Evolutionary conservation across 805 yeast genomes (phyloP).

Genomic region (Lipomyces orientalis): DNA sequence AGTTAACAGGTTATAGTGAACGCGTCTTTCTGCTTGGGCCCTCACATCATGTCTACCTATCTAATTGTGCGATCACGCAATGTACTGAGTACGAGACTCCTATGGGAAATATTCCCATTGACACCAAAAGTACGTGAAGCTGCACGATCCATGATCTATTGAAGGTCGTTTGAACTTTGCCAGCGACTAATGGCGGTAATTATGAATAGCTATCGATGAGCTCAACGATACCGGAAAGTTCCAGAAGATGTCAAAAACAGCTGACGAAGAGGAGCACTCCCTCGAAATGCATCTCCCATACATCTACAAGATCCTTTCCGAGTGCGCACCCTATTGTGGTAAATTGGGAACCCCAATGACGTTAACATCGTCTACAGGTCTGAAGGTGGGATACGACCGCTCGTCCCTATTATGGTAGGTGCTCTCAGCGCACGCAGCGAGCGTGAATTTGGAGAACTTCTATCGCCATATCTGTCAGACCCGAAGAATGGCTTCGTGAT

Average conservation of each 20-base stretch:
- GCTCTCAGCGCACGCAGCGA: slow-evolving; percentile 57
- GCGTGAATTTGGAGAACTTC: slow-evolving; percentile 52
- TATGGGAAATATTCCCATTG: slow-evolving; percentile 74
- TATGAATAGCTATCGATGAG: slow-evolving; percentile 28
- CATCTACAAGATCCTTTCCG: slow-evolving; percentile 56
- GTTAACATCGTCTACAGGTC: slow-evolving; percentile 8
- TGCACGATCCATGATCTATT: background rate
- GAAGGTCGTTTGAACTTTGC: background rate
- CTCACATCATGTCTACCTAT: slow-evolving; percentile 85
- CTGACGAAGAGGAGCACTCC: slow-evolving; percentile 87
- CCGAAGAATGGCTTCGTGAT: slow-evolving; percentile 71
- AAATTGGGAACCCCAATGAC: background rate
- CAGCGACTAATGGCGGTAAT: background rate
- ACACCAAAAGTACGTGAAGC: slow-evolving; percentile 49
- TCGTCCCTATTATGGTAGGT: slow-evolving; percentile 84
- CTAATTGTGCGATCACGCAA: slow-evolving; percentile 59
- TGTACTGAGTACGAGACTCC: slow-evolving; percentile 77
- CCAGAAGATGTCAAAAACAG: slow-evolving; percentile 59
- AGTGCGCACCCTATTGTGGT: slow-evolving; percentile 12
- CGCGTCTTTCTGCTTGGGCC: slow-evolving; percentile 88
- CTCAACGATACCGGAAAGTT: slow-evolving; percentile 52
- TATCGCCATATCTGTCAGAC: slow-evolving; percentile 61
- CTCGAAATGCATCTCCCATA: slow-evolving; percentile 94
- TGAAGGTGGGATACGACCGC: slow-evolving; percentile 39
- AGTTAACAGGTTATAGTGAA: slow-evolving; percentile 38